A percentile compares a stretch with the other conserved stretches of the same genome.
Conservation (phyloP, 208 protist genomes). For the Wallacemonas sp. region DNA sequence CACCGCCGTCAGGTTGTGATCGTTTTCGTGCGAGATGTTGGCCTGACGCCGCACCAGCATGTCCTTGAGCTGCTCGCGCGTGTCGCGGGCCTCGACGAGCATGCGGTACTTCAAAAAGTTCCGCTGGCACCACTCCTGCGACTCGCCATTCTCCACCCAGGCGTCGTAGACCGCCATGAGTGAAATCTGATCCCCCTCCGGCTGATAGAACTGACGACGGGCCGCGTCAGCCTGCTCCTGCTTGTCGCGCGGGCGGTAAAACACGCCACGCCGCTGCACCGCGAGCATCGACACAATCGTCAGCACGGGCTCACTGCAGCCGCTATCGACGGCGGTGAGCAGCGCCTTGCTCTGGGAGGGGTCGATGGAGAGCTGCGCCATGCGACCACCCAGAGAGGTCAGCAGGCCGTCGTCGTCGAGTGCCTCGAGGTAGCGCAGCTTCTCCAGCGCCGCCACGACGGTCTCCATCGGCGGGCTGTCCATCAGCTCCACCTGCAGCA, state of each 20-base stretch:
- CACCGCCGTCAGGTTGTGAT: constrained; percentile 87
- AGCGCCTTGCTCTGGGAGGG: constrained; percentile 98
- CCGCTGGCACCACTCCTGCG: constrained; percentile 96
- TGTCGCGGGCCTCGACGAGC: constrained; percentile 95
- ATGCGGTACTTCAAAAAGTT: constrained; percentile 98
- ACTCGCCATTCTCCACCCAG: constrained; percentile 89
- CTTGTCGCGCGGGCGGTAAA: constrained; percentile 90
- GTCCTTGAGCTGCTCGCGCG: constrained; percentile 95
- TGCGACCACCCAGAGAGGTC: constrained; percentile 97
- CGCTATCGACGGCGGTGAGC: constrained; percentile 95
- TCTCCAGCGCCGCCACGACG: constrained; percentile 96
- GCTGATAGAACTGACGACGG: constrained; percentile 96
- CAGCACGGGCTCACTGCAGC: constrained; percentile 97
- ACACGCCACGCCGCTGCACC: constrained; percentile 91
- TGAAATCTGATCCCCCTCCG: constrained; percentile 97
- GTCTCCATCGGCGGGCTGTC: constrained; percentile 95
- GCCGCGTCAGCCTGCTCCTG: constrained; percentile 95
- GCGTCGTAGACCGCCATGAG: constrained; percentile 96
- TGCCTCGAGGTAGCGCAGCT: constrained; percentile 97
- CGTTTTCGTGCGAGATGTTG: constrained; percentile 93
- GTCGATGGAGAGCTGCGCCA: constrained; percentile 99
- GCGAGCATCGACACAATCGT: constrained; percentile 98
- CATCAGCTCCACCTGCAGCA: constrained; percentile 98
- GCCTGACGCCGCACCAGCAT: constrained; percentile 96
- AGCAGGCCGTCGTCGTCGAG: constrained; percentile 98